Conservation (phyloP, 164 flowering plant genomes). For the Tetracentron sinense region DNA sequence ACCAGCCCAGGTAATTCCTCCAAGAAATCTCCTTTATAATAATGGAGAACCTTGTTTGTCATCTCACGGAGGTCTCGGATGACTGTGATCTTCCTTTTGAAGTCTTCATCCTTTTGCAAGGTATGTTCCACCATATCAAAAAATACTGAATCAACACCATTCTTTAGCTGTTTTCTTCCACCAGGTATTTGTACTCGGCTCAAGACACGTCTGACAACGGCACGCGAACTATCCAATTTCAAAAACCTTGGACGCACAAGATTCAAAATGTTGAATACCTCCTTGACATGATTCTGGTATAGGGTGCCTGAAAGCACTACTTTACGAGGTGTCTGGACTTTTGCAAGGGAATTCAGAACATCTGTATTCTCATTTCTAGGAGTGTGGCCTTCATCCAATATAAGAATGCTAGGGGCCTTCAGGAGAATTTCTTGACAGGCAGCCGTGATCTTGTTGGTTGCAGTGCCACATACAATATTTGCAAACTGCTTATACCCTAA, state of each 20-base stretch:
- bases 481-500: conserved; percentile 82
- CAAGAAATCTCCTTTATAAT: conserved; percentile 81
- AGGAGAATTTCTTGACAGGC: conserved; percentile 64
- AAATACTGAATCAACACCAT: conserved; percentile 38
- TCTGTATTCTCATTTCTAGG: conserved; percentile 79
- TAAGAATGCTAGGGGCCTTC: conserved; percentile 61
- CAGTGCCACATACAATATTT: conserved; percentile 49
- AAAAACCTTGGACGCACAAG: conserved; percentile 85
- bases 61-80: conserved; percentile 82
- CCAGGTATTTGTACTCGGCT: conserved; percentile 47
- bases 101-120: conserved; percentile 57
- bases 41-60: conserved; percentile 77
- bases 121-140: conserved; percentile 75
- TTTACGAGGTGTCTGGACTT: conserved; percentile 66
- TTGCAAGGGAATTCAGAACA: conserved; percentile 56
- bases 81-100: conserved; percentile 49
- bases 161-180: conserved; percentile 37
- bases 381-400: conserved; percentile 92
- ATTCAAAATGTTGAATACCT: conserved; percentile 81
- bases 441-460: conserved; percentile 19
- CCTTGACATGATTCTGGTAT: conserved; percentile 90
- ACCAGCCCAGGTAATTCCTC: conserved; percentile 91
- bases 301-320: conserved; percentile 94
- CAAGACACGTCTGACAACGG: conserved; percentile 53
- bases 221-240: conserved; percentile 40